Base-by-base conservation (phyloP, 2,329 filamentous ascomycete genomes). In the Alternaria triticina region DNA sequence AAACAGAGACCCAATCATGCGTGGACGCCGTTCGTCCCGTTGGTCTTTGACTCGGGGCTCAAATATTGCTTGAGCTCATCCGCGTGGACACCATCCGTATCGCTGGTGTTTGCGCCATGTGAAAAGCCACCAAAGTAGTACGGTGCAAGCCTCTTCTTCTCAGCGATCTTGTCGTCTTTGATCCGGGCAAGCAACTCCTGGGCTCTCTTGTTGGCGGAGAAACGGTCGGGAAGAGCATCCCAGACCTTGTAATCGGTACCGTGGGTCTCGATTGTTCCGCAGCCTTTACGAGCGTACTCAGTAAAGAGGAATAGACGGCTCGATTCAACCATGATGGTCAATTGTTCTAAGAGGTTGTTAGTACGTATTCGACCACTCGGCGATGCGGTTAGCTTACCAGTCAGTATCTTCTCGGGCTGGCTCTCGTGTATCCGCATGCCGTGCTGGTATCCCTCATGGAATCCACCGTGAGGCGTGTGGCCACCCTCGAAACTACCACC, bases 381-480 rank as follows among this genome's bases (percentile, higher is more conserved):
- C 45, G 15, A 17, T 30, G 20, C 1, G 22, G 6, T 52, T 20
- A 45, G 27, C 57, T 50, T 72, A 74, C 74, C 72, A 49, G 81
- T 80, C 6, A 84, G 66, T 10, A 83, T 83, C 67, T 76, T 81
- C 57, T 83, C 76, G 3, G 82, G 81, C 40, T 79, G 74, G 49
- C 79, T 82, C 59, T 81, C 78, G 54, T 83, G 82, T 4, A 82
- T 76, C 54, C 78, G 76, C 79, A 82, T 82, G 61, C 83, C 82
- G 62, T 80, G 76, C 50, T 83, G 80, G 66, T 84, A 84, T 6
- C 78, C 82, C 28, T 83, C 81, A 54, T 79, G 80, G 54, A 82
- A 83, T 2, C 77, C 77, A 36, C 79, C 79, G 54, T 80, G 79
- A 6, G 79, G 79, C 17, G 76, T 79, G 59, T 79, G 76, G n/a